Conservation (phyloP, 441 rosid genomes). For the Monsonia emarginata region DNA sequence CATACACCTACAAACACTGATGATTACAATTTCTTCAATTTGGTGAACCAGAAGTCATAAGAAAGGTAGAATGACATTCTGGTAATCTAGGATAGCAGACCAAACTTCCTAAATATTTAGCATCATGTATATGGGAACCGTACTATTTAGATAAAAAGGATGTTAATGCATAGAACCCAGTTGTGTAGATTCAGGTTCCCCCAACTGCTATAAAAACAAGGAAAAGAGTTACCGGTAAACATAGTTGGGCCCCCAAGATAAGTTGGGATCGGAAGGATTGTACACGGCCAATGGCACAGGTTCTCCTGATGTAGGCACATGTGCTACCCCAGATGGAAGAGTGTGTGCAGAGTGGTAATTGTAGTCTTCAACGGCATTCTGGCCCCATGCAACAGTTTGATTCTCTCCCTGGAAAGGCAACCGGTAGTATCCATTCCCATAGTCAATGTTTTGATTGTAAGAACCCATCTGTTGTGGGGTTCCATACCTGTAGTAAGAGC, state of each 20-base stretch:
- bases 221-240: neutral
- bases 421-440: constrained; percentile 20
- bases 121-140: neutral
- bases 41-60: too few species aligned
- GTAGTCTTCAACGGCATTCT: constrained; percentile 16
- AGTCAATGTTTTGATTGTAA: constrained; percentile 11
- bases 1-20: too few species aligned
- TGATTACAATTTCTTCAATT: too few species aligned
- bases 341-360: constrained; percentile 14
- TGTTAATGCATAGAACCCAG: neutral
- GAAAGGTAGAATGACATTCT: too few species aligned
- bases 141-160: neutral
- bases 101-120: neutral
- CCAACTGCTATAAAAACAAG: neutral
- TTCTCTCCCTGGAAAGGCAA: constrained; percentile 20
- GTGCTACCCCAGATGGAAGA: neutral
- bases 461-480: constrained; percentile 14
- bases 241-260: neutral
- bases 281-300: neutral
- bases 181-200: neutral
- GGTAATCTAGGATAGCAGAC: neutral
- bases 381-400: constrained; percentile 20
- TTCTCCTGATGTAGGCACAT: constrained; percentile 3
- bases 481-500: constrained; percentile 26
- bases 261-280: neutral